Conservation (phyloP, 1,284 basidiomycete genomes). For the Rhizopogon hawkerae region DNA sequence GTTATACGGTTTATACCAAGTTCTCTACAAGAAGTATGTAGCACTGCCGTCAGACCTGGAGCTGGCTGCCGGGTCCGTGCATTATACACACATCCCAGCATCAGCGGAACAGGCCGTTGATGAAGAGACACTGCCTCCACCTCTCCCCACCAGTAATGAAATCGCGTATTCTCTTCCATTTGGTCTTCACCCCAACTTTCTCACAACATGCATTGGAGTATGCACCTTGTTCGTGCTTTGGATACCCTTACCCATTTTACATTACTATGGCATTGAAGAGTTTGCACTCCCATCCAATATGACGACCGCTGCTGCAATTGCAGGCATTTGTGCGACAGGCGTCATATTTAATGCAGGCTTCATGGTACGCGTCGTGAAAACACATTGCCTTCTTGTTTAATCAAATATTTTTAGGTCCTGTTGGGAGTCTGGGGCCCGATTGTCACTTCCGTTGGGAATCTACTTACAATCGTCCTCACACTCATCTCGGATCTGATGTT, state of each 20-base stretch:
- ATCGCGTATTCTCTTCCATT: conserved; percentile 56
- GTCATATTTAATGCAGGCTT: conserved; percentile 69
- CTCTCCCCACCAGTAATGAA: conserved; percentile 18
- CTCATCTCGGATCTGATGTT: conserved; percentile 65
- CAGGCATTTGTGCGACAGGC: conserved; percentile 56
- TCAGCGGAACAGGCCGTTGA: conserved; percentile 23
- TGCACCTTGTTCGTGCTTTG: conserved; percentile 59
- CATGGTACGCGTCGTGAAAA: conserved; percentile 43
- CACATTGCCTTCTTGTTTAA: background rate
- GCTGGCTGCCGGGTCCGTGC: conserved; percentile 28
- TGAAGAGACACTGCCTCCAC: conserved; percentile 11
- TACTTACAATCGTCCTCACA: conserved; percentile 78
- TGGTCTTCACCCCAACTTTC: conserved; percentile 67
- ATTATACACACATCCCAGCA: conserved; percentile 38
- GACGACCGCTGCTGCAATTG: conserved; percentile 40
- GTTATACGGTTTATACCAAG: conserved; percentile 61
- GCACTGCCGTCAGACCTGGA: conserved; percentile 56
- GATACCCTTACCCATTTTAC: conserved; percentile 63
- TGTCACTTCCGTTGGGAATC: conserved; percentile 72
- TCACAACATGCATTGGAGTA: conserved; percentile 63
- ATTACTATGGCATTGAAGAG: conserved; percentile 47
- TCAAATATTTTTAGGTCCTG: conserved; percentile 44
- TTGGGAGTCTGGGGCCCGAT: conserved; percentile 80
- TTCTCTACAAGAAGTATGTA: conserved; percentile 73
- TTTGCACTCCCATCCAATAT: conserved; percentile 51